Evolutionary conservation across 441 rosid species (phyloP).

Genomic region (Geranium incanum): DNA sequence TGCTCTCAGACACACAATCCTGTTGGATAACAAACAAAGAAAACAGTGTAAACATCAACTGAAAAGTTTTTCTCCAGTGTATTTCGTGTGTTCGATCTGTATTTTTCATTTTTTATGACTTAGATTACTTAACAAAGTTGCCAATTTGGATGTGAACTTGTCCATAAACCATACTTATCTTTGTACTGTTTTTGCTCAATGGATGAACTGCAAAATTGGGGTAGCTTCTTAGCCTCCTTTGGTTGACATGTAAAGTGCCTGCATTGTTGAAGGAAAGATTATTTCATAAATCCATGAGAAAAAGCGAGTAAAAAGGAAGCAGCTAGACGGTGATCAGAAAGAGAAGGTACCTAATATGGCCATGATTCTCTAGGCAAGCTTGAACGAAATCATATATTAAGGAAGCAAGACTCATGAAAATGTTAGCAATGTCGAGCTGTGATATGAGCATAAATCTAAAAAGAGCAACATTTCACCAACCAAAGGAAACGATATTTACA

Average conservation of each 20-base stretch:
- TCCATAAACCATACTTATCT: conserved; percentile 5
- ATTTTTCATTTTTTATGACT: background rate
- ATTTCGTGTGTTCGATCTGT: background rate
- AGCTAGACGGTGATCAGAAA: background rate
- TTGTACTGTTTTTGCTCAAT: background rate
- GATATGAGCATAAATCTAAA: background rate
- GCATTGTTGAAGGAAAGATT: background rate
- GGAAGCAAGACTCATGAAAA: background rate
- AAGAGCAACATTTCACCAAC: background rate
- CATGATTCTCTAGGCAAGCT: background rate
- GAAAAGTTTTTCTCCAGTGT: background rate
- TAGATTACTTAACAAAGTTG: background rate
- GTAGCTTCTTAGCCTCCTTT: background rate
- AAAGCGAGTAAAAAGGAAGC: background rate
- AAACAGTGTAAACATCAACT: background rate
- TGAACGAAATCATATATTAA: background rate
- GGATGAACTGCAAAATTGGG: background rate
- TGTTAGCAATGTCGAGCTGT: background rate
- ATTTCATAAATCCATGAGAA: background rate
- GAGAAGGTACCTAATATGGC: background rate
- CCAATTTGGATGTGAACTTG: background rate
- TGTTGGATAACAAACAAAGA: conserved; percentile 19
- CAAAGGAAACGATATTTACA: background rate
- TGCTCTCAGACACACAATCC: conserved; percentile 44
- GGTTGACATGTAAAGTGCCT: background rate